Percentiles rank a stretch among this genome's conserved stretches.
Conservation (phyloP, 805 yeast species). For the Tanozyma kutaoensis region DNA sequence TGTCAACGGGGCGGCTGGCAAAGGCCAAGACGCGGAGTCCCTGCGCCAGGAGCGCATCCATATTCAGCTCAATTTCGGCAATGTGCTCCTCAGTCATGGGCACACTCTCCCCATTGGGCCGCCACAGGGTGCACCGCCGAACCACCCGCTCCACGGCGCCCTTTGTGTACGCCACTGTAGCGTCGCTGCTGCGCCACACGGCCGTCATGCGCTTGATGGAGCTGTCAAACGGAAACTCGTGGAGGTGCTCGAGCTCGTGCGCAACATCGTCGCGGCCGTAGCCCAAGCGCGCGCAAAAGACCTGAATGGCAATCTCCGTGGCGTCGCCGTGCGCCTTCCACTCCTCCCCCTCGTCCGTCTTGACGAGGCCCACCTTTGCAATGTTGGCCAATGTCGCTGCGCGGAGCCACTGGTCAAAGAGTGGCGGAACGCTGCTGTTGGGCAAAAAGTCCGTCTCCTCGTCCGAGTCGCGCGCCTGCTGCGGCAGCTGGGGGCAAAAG, state of each 20-base stretch:
- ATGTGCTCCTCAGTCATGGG: conserved; percentile 29
- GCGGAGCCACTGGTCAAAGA: conserved; percentile 37
- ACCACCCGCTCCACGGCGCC: conserved; percentile 71
- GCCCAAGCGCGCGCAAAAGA: conserved; percentile 28
- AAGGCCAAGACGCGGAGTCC: conserved; percentile 68
- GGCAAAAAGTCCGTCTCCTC: conserved; percentile 23
- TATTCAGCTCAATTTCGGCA: conserved; percentile 34
- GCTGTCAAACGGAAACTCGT: conserved; percentile 68
- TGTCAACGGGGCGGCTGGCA: conserved; percentile 22
- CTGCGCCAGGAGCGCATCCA: conserved; percentile 45
- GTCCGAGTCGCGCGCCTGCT: conserved; percentile 18
- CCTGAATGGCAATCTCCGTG: conserved; percentile 81
- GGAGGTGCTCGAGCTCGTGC: conserved; percentile 25
- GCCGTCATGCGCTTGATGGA: conserved; percentile 64
- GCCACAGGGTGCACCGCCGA: conserved; percentile 41
- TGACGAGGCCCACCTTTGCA: conserved; percentile 44
- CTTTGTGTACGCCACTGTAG: conserved; percentile 35
- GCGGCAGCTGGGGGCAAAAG: conserved; percentile 22
- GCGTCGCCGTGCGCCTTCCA: conserved; percentile 55
- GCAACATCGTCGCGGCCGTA: background rate
- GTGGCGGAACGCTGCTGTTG: conserved; percentile 5
- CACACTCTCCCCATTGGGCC: conserved; percentile 10
- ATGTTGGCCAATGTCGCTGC: conserved; percentile 72
- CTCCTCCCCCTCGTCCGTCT: conserved; percentile 7
- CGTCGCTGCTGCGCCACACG: conserved; percentile 21